A percentile compares a stretch with the other conserved stretches of the same genome.
These are phyloP conservation scores for Komagataella ulmi DNA, from an alignment of 805 yeast genomes.

Conservation along the genomic window DNA sequence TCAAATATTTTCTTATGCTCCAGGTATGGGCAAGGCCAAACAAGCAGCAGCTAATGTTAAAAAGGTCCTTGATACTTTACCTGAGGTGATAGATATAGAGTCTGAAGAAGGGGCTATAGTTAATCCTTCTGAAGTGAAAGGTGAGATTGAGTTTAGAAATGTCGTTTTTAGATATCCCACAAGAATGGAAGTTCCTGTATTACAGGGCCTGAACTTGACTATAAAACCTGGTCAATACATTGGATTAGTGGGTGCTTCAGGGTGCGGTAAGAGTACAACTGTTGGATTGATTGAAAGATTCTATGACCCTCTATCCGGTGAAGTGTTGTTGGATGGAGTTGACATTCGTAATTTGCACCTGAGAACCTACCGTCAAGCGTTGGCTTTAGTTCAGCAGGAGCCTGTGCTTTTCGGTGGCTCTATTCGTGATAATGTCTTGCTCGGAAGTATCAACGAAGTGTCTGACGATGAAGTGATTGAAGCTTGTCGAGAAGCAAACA, in stretches of 20 bases:
- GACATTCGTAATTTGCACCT: constrained; percentile 54
- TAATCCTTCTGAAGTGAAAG: constrained; percentile 18
- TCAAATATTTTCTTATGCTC: background rate
- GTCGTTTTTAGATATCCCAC: constrained; percentile 77
- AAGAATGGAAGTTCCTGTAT: constrained; percentile 57
- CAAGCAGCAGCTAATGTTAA: background rate
- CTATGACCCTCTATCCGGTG: constrained; percentile 66
- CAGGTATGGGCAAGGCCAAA: background rate
- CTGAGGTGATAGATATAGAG: background rate
- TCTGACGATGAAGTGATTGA: constrained; percentile 35
- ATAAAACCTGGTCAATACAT: constrained; percentile 80
- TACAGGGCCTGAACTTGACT: constrained; percentile 41
- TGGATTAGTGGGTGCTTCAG: constrained; percentile 96
- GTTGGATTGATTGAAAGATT: constrained; percentile 68
- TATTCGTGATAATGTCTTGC: constrained; percentile 67
- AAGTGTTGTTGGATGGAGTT: constrained; percentile 49
- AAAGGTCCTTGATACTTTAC: background rate
- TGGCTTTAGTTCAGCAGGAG: constrained; percentile 89
- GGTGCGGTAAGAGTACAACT: constrained; percentile 89
- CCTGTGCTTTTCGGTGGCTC: constrained; percentile 83
- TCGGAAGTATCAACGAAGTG: constrained; percentile 45
- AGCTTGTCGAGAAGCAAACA: constrained; percentile 39
- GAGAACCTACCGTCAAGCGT: constrained; percentile 54
- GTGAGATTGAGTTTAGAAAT: constrained; percentile 47
- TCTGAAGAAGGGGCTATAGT: background rate